Evolutionary conservation across 192 early-diverging fungal species (phyloP).

Genomic region (Dissophora ornata): DNA sequence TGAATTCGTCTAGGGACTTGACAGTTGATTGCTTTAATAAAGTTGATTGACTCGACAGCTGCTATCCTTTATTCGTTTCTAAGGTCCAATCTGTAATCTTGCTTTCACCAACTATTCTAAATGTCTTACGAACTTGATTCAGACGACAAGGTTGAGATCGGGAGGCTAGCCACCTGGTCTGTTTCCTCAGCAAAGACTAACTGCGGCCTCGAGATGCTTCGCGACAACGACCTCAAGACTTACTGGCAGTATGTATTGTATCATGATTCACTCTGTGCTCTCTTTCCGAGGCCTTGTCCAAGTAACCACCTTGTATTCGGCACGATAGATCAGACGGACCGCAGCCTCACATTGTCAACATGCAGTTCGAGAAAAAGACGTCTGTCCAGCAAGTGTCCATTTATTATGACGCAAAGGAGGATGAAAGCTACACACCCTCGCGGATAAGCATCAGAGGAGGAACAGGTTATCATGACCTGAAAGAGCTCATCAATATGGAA

Average conservation of each 20-base stretch:
- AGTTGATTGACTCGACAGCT: too few species aligned
- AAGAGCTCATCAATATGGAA: conserved; percentile 67
- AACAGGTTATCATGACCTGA: conserved; percentile 71
- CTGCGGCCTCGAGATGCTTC: conserved; percentile 71
- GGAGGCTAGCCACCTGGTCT: conserved; percentile 69
- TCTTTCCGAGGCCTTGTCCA: too few species aligned
- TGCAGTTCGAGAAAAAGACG: conserved; percentile 75
- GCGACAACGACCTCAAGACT: conserved; percentile 74
- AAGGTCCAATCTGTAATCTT: too few species aligned
- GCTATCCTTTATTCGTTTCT: too few species aligned
- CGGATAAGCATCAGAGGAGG: conserved; percentile 75
- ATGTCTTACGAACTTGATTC: conserved; percentile 34
- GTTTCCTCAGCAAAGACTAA: conserved; percentile 74
- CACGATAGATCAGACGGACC: conserved; percentile 74
- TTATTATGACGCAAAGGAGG: conserved; percentile 78
- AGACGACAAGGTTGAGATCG: conserved; percentile 68
- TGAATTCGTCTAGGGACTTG: too few species aligned
- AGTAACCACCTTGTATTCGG: conserved; percentile 21
- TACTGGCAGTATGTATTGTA: conserved; percentile 81
- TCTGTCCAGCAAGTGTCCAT: conserved; percentile 69
- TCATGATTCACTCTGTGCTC: too few species aligned
- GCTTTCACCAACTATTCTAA: not conserved
- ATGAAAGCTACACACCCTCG: conserved; percentile 86
- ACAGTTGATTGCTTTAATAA: too few species aligned
- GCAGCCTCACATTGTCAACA: conserved; percentile 79